phyloP scores from a whole-genome alignment of 2,329 filamentous ascomycete species.

The Mycosphaerella arachidis region DNA sequence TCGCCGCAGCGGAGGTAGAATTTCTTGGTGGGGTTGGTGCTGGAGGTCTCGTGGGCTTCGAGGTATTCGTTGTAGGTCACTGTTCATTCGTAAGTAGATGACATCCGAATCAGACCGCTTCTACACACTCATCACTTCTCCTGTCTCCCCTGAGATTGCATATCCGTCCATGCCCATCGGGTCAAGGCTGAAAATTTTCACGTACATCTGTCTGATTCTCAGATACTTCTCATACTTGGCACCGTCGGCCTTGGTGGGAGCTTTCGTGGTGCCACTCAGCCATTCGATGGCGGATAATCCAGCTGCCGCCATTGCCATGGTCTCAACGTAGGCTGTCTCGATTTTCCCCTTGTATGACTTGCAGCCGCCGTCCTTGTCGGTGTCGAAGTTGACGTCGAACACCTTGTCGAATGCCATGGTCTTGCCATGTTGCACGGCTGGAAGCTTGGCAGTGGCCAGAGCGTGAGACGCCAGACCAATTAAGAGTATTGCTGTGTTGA shows the following conservation, averaged over 20 bases:
- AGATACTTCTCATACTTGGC: neutral
- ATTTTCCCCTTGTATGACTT: neutral
- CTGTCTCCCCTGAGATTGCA: too few relatives aligned
- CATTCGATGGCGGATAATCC: neutral
- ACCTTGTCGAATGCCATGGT: neutral
- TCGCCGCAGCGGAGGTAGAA: neutral
- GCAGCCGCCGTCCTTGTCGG: neutral
- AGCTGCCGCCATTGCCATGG: neutral
- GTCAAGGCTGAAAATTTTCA: neutral
- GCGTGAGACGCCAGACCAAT: neutral
- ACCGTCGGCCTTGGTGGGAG: neutral
- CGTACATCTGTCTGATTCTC: neutral
- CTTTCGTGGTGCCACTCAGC: neutral
- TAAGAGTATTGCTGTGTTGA: neutral
- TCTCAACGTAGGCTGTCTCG: neutral
- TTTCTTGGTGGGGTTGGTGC: neutral
- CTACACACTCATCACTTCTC: neutral
- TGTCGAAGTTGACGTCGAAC: neutral
- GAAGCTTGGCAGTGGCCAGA: neutral
- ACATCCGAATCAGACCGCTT: neutral
- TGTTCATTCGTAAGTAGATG: neutral
- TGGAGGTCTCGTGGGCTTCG: neutral
- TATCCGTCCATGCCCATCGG: neutral
- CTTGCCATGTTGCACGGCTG: neutral
- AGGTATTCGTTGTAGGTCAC: neutral